phyloP scores from a whole-genome alignment of 176 grass and related monocot species.

The Oryza coarctata region DNA sequence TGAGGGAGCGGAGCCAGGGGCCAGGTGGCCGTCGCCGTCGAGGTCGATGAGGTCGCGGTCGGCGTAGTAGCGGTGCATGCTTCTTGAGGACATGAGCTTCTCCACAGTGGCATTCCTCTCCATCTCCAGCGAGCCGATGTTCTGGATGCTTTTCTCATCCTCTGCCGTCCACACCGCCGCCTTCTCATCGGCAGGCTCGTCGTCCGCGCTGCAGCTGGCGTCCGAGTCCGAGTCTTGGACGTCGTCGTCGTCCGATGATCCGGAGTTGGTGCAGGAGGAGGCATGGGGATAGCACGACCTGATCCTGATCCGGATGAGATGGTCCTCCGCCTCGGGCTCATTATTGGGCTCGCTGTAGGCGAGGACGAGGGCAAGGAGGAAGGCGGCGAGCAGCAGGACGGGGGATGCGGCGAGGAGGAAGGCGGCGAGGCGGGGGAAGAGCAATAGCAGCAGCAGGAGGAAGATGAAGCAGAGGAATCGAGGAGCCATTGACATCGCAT shows the following conservation, averaged over 20 bases:
- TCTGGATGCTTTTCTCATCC: conserved; percentile 51
- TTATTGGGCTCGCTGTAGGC: conserved; percentile 35
- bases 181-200: not conserved
- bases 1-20: conserved; percentile 56
- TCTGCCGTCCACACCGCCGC: conserved; percentile 44
- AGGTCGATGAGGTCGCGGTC: conserved; percentile 42
- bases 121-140: conserved; percentile 46
- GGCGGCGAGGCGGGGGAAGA: conserved; percentile 12
- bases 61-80: conserved; percentile 1
- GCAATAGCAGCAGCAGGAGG: not conserved
- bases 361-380: conserved; percentile 56
- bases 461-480: not conserved
- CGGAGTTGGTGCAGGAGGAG: not conserved
- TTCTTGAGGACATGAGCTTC: conserved; percentile 48
- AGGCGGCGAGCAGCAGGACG: conserved; percentile 39
- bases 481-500: conserved; percentile 6
- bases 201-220: not conserved
- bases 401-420: conserved; percentile 37
- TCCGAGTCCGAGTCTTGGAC: not conserved
- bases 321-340: not conserved
- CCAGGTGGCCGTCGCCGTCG: conserved; percentile 16
- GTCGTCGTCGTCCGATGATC: no score
- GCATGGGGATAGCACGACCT: not conserved
- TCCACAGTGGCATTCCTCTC: conserved; percentile 55
- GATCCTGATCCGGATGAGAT: not conserved